Percentiles rank a stretch among this genome's conserved stretches.
Evolutionary conservation across 805 yeast species (phyloP).

Genomic region (Metschnikowia proteae): DNA sequence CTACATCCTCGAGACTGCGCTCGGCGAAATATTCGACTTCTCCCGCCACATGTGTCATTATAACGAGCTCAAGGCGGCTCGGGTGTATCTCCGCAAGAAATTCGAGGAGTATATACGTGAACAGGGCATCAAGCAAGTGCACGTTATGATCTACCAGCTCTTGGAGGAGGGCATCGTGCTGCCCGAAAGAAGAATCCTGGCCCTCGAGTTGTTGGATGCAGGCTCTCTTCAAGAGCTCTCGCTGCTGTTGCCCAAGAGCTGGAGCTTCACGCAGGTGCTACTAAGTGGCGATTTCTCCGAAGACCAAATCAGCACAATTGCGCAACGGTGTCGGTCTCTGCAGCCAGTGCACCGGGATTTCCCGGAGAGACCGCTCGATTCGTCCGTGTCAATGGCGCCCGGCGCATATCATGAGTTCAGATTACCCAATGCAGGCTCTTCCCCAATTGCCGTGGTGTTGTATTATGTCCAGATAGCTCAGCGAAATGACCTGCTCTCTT

Average conservation of each 20-base stretch:
- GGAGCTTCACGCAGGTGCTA: conserved; percentile 39
- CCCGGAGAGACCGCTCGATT: not conserved
- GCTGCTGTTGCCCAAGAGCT: conserved; percentile 20
- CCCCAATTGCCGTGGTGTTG: conserved; percentile 33
- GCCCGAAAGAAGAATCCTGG: conserved; percentile 52
- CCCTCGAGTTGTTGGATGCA: conserved; percentile 47
- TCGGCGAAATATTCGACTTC: conserved; percentile 27
- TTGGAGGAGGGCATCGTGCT: conserved; percentile 57
- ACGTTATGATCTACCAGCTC: conserved; percentile 47
- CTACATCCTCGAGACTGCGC: conserved; percentile 30
- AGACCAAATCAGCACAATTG: conserved; percentile 18
- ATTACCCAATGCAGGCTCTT: not conserved
- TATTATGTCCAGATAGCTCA: conserved; percentile 57
- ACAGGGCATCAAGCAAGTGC: conserved; percentile 46
- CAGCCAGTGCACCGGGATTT: not conserved
- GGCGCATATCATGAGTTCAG: conserved; percentile 1
- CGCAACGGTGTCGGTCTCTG: conserved; percentile 1
- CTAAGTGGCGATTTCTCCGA: conserved; percentile 47
- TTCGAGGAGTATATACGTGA: conserved; percentile 43
- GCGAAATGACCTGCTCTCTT: conserved; percentile 30
- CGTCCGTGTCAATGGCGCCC: not conserved
- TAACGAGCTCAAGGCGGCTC: conserved; percentile 40
- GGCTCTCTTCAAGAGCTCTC: conserved; percentile 31
- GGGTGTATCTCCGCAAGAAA: conserved; percentile 45
- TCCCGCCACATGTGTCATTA: conserved; percentile 17